Evolutionary conservation across 2,329 filamentous ascomycete genomes (phyloP).

Genomic region (Calonectria hongkongensis): DNA sequence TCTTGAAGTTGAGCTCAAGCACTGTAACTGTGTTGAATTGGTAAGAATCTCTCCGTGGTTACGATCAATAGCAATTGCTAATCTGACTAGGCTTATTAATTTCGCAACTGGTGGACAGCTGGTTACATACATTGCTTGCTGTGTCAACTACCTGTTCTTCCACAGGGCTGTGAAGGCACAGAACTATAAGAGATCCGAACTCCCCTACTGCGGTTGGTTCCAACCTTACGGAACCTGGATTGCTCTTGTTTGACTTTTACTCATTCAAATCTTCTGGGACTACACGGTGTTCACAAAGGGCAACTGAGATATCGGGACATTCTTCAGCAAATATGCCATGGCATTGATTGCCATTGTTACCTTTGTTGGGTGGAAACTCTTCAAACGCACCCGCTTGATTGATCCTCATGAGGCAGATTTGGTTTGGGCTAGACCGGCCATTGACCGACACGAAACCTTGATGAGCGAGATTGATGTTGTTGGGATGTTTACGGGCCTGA

Average conservation of each 20-base stretch:
- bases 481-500: not conserved
- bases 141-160: constrained; percentile 24
- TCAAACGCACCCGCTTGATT: not conserved
- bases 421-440: not conserved
- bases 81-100: not conserved
- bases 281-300: not conserved
- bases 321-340: constrained; percentile 1
- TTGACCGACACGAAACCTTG: not conserved
- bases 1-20: constrained; percentile 23
- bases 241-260: not conserved
- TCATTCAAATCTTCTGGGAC: not conserved
- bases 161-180: constrained; percentile 13
- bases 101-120: not conserved
- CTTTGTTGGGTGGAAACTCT: not conserved
- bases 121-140: constrained; percentile 12
- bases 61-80: not conserved
- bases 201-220: constrained; percentile 27
- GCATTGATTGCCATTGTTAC: not conserved
- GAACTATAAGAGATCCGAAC: constrained; percentile 3
- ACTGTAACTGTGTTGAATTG: constrained; percentile 11
- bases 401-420: not conserved
- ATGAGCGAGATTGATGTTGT: constrained; percentile 4
- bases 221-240: constrained; percentile 30
- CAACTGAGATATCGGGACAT: not conserved
- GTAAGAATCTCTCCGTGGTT: not conserved